phyloP scores from a whole-genome alignment of 208 protist genomes.

The Leishmania major region DNA sequence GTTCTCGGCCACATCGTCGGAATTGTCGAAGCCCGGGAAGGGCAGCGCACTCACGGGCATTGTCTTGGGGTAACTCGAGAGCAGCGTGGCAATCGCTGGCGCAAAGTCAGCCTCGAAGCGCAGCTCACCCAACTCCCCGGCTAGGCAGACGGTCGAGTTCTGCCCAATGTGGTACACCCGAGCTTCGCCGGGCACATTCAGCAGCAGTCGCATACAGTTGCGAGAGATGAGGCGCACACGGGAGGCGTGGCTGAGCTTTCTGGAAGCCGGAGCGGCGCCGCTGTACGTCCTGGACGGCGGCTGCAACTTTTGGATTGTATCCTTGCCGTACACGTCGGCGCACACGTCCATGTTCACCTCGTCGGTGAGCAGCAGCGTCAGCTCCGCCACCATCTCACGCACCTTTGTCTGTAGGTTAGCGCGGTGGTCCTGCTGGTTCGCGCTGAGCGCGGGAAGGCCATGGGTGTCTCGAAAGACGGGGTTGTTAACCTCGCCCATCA shows the following conservation, averaged over 20 bases:
- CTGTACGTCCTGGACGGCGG: constrained; percentile 34
- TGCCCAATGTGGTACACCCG: constrained; percentile 57
- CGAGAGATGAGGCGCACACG: constrained; percentile 40
- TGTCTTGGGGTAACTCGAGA: constrained; percentile 39
- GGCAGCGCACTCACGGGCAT: constrained; percentile 42
- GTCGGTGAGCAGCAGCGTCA: constrained; percentile 44
- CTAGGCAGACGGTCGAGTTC: constrained; percentile 62
- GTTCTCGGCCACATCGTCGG: constrained; percentile 54
- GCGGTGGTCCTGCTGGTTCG: constrained; percentile 22
- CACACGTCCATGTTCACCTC: constrained; percentile 58
- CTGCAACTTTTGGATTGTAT: constrained; percentile 56
- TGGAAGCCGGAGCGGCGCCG: constrained; percentile 6
- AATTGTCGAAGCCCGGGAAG: constrained; percentile 59
- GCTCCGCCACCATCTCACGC: constrained; percentile 44
- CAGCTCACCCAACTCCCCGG: constrained; percentile 38
- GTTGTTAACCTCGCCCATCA: constrained; percentile 47
- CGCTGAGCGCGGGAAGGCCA: constrained; percentile 36
- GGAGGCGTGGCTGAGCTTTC: constrained; percentile 6
- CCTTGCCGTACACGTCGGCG: constrained; percentile 53
- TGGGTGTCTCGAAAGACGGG: constrained; percentile 33
- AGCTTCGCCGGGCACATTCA: constrained; percentile 57
- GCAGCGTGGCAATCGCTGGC: constrained; percentile 59
- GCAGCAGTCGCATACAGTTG: constrained; percentile 48
- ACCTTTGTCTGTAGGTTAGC: constrained; percentile 22
- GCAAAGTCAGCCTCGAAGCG: constrained; percentile 73